Conservation (phyloP, 1,139 yeast genomes). For the Pichia sp. region DNA sequence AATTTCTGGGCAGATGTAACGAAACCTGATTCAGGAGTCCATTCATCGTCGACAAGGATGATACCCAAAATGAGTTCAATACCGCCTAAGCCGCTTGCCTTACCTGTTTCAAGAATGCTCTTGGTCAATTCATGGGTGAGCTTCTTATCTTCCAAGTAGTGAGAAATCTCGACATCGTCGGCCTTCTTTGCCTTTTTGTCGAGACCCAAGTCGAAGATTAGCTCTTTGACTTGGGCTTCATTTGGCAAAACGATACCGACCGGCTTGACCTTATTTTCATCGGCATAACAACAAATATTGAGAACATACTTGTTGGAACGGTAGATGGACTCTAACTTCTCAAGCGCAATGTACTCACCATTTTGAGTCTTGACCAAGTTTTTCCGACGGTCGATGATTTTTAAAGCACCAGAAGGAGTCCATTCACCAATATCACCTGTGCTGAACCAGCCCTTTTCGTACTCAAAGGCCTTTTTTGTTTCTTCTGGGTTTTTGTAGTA, state of each 20-base stretch:
- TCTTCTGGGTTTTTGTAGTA: conserved; percentile 83
- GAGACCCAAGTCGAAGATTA: conserved; percentile 52
- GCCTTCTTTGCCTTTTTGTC: conserved; percentile 36
- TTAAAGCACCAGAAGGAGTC: conserved; percentile 74
- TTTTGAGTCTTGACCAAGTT: conserved; percentile 91
- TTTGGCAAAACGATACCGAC: conserved; percentile 85
- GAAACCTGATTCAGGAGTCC: conserved; percentile 96
- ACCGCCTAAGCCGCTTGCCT: conserved; percentile 73
- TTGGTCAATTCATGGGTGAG: conserved; percentile 53
- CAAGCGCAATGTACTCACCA: conserved; percentile 97
- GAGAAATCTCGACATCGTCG: conserved; percentile 45
- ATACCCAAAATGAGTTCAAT: conserved; percentile 81
- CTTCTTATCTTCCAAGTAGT: conserved; percentile 53
- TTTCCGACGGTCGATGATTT: conserved; percentile 90
- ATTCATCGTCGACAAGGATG: conserved; percentile 80
- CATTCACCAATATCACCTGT: conserved; percentile 98
- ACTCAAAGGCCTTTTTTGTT: conserved; percentile 69
- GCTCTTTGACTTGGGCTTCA: conserved; percentile 57
- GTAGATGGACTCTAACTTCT: conserved; percentile 81
- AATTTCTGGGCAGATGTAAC: conserved; percentile 95
- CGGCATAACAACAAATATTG: conserved; percentile 93
- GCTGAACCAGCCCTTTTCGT: conserved; percentile 85
- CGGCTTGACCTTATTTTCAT: conserved; percentile 80
- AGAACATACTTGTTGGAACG: conserved; percentile 74
- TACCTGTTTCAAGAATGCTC: conserved; percentile 69